phyloP scores from a whole-genome alignment of 768 basidiomycete genomes.

The Mycena pura region DNA sequence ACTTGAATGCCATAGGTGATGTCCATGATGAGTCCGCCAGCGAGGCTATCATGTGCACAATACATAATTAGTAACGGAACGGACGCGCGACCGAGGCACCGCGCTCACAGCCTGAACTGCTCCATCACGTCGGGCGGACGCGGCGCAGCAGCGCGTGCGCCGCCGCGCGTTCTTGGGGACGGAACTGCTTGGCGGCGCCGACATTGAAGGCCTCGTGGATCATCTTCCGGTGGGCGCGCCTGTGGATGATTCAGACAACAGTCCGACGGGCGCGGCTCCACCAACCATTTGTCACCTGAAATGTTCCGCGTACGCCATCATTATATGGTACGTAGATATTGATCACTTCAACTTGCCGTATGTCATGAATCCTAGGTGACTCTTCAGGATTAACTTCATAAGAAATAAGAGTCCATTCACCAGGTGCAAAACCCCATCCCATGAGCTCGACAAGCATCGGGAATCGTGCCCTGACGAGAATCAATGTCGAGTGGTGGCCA shows the following conservation, averaged over 20 bases:
- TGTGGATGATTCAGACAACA: background rate
- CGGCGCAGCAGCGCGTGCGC: background rate
- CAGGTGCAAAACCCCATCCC: conserved; percentile 4
- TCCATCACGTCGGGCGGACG: background rate
- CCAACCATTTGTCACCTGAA: background rate
- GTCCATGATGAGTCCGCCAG: conserved; percentile 29
- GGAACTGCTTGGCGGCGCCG: background rate
- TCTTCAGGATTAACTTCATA: background rate
- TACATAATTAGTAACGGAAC: background rate
- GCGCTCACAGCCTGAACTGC: conserved; percentile 12
- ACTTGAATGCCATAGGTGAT: conserved; percentile 40
- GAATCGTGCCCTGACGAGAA: background rate
- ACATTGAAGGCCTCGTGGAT: conserved; percentile 5
- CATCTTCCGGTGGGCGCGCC: conserved; percentile 5
- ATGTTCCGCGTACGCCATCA: background rate
- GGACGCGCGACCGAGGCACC: too few species aligned
- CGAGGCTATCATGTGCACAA: background rate
- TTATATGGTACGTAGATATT: background rate
- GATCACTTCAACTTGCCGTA: background rate
- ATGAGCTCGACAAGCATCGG: conserved; percentile 8
- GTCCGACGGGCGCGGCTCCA: background rate
- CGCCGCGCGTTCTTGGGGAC: background rate
- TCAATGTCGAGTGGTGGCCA: background rate
- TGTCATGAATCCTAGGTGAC: background rate
- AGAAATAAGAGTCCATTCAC: background rate